Percentiles rank a stretch among this genome's conserved stretches.
These are phyloP conservation scores for Arthrobotrys conoides DNA, from an alignment of 2,329 filamentous ascomycete species.

Conservation along the genomic window DNA sequence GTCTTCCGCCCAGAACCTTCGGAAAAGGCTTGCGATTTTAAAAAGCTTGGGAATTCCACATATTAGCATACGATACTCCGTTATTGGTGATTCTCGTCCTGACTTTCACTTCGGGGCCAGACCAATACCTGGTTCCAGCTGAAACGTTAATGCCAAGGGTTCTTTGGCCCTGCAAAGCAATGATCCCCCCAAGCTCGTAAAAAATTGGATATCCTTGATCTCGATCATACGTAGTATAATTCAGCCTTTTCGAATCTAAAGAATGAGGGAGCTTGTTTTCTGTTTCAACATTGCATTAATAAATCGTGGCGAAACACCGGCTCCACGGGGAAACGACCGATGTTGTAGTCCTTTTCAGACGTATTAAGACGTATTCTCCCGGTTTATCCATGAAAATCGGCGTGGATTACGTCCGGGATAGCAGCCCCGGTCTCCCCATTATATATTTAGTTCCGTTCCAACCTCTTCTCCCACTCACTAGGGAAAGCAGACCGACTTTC, in stretches of 20 bases:
- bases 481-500: constrained; percentile 63
- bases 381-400: constrained; percentile 37
- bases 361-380: constrained; percentile 43
- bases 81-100: not conserved
- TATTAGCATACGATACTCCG: no score
- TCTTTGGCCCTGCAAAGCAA: not conserved
- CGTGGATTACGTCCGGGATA: constrained; percentile 19
- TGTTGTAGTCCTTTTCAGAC: constrained; percentile 24
- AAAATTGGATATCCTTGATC: not conserved
- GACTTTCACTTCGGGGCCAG: not conserved
- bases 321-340: constrained; percentile 45
- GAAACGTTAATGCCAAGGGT: no score
- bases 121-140: not conserved
- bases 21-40: constrained; percentile 26
- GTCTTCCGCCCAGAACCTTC: constrained; percentile 8
- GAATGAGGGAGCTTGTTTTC: not conserved
- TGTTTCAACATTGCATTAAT: not conserved
- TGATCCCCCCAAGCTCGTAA: not conserved
- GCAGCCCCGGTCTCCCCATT: constrained; percentile 25
- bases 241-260: not conserved
- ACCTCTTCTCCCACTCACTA: constrained; percentile 63
- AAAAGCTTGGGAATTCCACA: constrained; percentile 12
- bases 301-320: constrained; percentile 28
- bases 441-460: constrained; percentile 18
- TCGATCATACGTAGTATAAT: no score